These are phyloP conservation scores for Zostera marina DNA, from an alignment of 116 monocot species.

Conservation along the genomic window DNA sequence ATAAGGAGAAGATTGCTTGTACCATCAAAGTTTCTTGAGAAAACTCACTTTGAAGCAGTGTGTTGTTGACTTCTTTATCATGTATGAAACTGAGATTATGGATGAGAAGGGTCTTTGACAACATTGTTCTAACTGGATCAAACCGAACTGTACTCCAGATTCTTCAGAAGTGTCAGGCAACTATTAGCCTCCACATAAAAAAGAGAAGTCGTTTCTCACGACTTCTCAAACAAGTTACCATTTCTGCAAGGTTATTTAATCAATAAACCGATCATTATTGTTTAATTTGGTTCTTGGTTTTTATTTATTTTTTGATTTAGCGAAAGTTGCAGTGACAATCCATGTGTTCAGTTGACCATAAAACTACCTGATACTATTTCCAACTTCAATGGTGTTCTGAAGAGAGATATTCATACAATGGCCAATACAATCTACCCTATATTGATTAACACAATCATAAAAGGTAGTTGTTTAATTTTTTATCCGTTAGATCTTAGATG, in stretches of 20 bases:
- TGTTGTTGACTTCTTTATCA: conserved; percentile 46
- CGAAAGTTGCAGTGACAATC: conserved; percentile 35
- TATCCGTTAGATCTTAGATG: background rate
- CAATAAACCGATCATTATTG: too few species aligned
- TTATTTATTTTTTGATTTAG: conserved; percentile 19
- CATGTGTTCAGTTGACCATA: conserved; percentile 70
- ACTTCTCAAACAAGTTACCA: conserved; percentile 26
- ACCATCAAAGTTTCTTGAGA: conserved; percentile 44
- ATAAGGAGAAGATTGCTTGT: conserved; percentile 69
- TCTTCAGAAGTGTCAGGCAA: conserved; percentile 52
- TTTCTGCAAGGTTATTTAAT: conserved; percentile 38
- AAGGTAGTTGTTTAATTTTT: conserved; percentile 33
- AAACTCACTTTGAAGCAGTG: conserved; percentile 56
- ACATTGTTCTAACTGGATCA: conserved; percentile 38
- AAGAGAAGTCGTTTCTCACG: conserved; percentile 38
- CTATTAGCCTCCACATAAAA: conserved; percentile 18
- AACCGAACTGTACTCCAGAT: conserved; percentile 34
- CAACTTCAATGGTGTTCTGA: conserved; percentile 19
- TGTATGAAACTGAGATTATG: conserved; percentile 40
- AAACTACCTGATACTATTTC: conserved; percentile 13
- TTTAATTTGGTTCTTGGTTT: too few species aligned
- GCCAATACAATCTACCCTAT: conserved; percentile 46
- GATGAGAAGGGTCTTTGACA: conserved; percentile 30
- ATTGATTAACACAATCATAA: conserved; percentile 58
- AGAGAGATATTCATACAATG: conserved; percentile 37